phyloP scores from a whole-genome alignment of 768 basidiomycete genomes.

The Phylloporus scabripes region DNA sequence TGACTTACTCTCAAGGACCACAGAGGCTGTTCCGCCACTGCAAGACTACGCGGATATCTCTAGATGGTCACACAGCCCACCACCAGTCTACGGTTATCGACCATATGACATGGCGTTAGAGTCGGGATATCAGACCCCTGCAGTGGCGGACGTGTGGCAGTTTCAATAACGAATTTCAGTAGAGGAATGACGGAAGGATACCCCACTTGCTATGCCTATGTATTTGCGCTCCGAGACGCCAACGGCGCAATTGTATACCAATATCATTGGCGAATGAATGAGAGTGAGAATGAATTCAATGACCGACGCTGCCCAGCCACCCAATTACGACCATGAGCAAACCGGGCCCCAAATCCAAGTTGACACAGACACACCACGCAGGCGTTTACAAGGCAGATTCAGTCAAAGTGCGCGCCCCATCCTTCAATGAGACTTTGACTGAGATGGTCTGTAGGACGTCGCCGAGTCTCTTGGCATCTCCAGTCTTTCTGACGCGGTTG shows the following conservation, averaged over 20 bases:
- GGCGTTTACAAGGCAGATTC: slow-evolving; percentile 61
- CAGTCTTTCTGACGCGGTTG: slow-evolving; percentile 70
- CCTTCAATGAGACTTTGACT: slow-evolving; percentile 7
- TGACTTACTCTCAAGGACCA: background rate
- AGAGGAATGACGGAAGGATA: background rate
- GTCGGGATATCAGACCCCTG: background rate
- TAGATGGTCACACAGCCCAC: slow-evolving; percentile 7
- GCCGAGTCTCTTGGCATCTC: slow-evolving; percentile 83
- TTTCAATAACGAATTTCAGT: slow-evolving; percentile 9
- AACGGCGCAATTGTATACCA: background rate
- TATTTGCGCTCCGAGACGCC: background rate
- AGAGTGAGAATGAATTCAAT: background rate
- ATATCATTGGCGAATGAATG: background rate
- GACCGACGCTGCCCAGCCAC: background rate
- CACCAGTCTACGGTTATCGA: background rate
- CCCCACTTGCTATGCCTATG: background rate
- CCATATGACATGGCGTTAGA: slow-evolving; percentile 4
- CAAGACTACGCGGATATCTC: slow-evolving; percentile 2
- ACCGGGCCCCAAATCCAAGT: slow-evolving; percentile 41
- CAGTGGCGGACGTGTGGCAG: background rate
- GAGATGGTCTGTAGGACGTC: slow-evolving; percentile 57
- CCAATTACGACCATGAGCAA: slow-evolving; percentile 33
- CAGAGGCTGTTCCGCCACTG: slow-evolving; percentile 1
- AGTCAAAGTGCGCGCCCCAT: slow-evolving; percentile 45
- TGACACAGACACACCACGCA: slow-evolving; percentile 44